Evolutionary conservation across 192 early-diverging fungal species (phyloP), one percentile per base, ranked within the genome.

Genomic region (Coemansia sp.): DNA sequence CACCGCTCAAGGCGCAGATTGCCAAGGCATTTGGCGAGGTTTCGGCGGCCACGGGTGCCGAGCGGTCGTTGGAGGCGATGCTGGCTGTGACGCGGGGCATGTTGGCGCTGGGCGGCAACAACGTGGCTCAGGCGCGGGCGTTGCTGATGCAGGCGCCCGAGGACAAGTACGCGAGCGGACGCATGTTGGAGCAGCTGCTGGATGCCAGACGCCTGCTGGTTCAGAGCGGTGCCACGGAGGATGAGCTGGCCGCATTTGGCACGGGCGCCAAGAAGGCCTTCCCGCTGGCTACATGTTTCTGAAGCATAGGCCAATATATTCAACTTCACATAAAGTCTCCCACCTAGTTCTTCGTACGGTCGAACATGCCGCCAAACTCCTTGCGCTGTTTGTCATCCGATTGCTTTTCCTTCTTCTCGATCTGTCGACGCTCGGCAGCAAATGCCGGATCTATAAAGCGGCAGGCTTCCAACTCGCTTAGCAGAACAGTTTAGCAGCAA

Each of bases 301-400:
- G 48, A 23, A 15, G 5, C 25, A 19, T 22, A 19, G 6, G 32
- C 15, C 31, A 19, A 12, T 10, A 17, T 39, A 20, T 20, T 39
- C 19, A 15, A 7, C n/a, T 17, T 8, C 17, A 39, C 15, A 39
- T 29, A 38, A 39, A 7, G 14, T 39, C n/a, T n/a, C 17, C 8
- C 2, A 39, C 8, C 17, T 39, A 47, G 26, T 60, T 56, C 22
- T 60, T 69, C 9, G 55, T 50, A 11, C 73, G 66, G 52, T 69
- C 62, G 50, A 76, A 76, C 73, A 76, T 76, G 39, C 73, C 73
- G 0, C 42, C 58, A 38, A 76, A 45, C 38, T 65, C 61, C 55
- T 61, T 54, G 47, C 62, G 66, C 73, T 70, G 66, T 59, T 76
- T 76, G 40, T 12, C 30, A 7, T 65, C 67, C 6, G 66, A 58